Percentiles rank a stretch among this genome's conserved stretches.
phyloP scores from a whole-genome alignment of 2,329 filamentous ascomycete species.

The Furcasterigmium furcatum region DNA sequence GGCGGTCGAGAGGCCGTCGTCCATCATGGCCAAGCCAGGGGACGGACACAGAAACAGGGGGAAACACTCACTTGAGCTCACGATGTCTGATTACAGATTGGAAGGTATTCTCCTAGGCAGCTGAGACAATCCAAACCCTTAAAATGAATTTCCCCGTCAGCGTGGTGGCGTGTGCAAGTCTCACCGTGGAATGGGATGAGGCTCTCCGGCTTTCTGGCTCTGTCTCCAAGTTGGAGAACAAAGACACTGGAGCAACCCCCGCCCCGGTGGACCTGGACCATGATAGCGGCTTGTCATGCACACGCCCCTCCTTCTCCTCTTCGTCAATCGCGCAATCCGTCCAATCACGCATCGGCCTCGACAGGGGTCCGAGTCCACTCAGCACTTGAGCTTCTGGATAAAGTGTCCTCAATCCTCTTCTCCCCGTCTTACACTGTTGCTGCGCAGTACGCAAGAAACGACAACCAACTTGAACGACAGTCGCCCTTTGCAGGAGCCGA shows the following conservation, averaged over 20 bases:
- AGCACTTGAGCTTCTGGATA: constrained; percentile 10
- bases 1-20: not conserved
- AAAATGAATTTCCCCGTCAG: too few species aligned
- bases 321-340: not conserved
- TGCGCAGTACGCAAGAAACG: too few species aligned
- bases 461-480: not conserved
- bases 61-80: not conserved
- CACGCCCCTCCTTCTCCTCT: constrained; percentile 3
- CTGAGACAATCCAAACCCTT: not conserved
- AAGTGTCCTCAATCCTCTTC: constrained; percentile 12
- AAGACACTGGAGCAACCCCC: too few species aligned
- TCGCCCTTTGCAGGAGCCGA: too few species aligned
- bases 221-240: too few species aligned
- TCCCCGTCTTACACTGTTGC: not conserved
- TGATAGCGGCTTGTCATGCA: constrained; percentile 1
- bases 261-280: too few species aligned
- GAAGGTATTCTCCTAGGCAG: constrained; percentile 1
- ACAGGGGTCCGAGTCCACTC: constrained; percentile 8
- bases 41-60: not conserved
- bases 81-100: constrained; percentile 5
- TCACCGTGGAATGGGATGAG: too few species aligned
- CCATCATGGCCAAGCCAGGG: too few species aligned
- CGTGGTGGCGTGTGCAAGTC: too few species aligned
- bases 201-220: too few species aligned
- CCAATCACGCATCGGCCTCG: not conserved